Percentiles rank a stretch among this genome's conserved stretches.
Evolutionary conservation across 2,329 filamentous ascomycete species (phyloP).

Genomic region (Pseudocercospora musae): DNA sequence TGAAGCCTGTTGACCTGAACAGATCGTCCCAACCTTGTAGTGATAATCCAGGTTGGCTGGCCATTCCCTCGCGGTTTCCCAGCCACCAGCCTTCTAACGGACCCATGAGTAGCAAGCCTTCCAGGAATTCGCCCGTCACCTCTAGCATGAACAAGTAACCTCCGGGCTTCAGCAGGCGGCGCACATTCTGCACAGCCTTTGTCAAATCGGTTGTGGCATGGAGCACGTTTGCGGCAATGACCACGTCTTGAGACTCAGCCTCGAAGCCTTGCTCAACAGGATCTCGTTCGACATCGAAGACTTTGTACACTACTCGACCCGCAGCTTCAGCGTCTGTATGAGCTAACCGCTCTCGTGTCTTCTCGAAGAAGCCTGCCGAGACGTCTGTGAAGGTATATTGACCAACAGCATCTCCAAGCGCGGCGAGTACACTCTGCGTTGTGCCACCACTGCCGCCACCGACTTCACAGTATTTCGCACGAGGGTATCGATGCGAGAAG

Average conservation of each 20-base stretch:
- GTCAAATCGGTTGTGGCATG: conserved; percentile 26
- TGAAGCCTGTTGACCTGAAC: conserved; percentile 35
- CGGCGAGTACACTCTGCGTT: conserved; percentile 37
- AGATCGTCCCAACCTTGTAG: conserved; percentile 34
- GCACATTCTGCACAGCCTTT: conserved; percentile 24
- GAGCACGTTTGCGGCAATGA: conserved; percentile 30
- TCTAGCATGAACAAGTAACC: conserved; percentile 28
- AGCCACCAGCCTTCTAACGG: conserved; percentile 19
- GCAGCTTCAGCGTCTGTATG: conserved; percentile 12
- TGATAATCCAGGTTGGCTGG: conserved; percentile 28
- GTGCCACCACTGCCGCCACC: conserved; percentile 47
- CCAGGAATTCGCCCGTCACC: conserved; percentile 18
- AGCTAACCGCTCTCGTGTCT: conserved; percentile 27
- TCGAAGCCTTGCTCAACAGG: conserved; percentile 37
- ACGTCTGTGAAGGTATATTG: conserved; percentile 51
- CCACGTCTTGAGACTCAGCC: conserved; percentile 24
- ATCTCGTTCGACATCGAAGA: conserved; percentile 34
- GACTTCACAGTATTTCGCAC: conserved; percentile 45
- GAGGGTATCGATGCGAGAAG: conserved; percentile 41
- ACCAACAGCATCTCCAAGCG: conserved; percentile 32
- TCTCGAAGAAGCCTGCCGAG: conserved; percentile 42
- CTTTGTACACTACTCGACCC: conserved; percentile 33
- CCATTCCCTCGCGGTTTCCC: conserved; percentile 29
- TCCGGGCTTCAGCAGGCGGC: conserved; percentile 29
- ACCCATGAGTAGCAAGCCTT: conserved; percentile 16